Evolutionary conservation across 805 yeast species (phyloP).

Genomic region (Kodamaea lidongshanica): DNA sequence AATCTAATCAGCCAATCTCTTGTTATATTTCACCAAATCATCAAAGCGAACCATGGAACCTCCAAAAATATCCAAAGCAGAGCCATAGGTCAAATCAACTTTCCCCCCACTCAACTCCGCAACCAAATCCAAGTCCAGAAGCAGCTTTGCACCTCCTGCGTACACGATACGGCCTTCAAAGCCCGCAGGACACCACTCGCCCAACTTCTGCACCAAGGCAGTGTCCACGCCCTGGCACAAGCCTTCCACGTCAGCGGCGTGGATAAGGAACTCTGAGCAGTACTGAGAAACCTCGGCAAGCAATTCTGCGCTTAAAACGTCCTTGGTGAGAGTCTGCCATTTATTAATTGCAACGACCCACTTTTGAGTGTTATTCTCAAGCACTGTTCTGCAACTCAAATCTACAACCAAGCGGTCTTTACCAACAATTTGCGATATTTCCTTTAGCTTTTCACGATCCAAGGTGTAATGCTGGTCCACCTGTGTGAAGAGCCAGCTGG

Average conservation of each 20-base stretch:
- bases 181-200: constrained; percentile 63
- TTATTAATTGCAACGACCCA: constrained; percentile 98
- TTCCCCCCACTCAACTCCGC: constrained; percentile 63
- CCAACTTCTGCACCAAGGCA: constrained; percentile 61
- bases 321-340: constrained; percentile 87
- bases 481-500: constrained; percentile 80
- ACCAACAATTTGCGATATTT: constrained; percentile 54
- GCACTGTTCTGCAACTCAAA: constrained; percentile 64
- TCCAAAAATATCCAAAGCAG: constrained; percentile 92
- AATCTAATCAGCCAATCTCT: constrained; percentile 6
- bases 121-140: constrained; percentile 65
- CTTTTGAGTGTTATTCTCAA: constrained; percentile 20
- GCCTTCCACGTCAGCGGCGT: constrained; percentile 99
- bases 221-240: constrained; percentile 89
- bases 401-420: constrained; percentile 71
- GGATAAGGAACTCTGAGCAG: constrained; percentile 85
- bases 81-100: constrained; percentile 90
- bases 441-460: constrained; percentile 46
- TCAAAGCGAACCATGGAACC: constrained; percentile 71
- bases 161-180: constrained; percentile 71
- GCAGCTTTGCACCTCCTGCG: constrained; percentile 91
- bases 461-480: constrained; percentile 28
- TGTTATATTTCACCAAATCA: constrained; percentile 75
- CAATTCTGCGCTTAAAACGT: constrained; percentile 48
- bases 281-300: constrained; percentile 51